A percentile compares a stretch with the other conserved stretches of the same genome.
phyloP scores from a whole-genome alignment of 495 filamentous ascomycete species.

The Trypethelium eluteriae region DNA sequence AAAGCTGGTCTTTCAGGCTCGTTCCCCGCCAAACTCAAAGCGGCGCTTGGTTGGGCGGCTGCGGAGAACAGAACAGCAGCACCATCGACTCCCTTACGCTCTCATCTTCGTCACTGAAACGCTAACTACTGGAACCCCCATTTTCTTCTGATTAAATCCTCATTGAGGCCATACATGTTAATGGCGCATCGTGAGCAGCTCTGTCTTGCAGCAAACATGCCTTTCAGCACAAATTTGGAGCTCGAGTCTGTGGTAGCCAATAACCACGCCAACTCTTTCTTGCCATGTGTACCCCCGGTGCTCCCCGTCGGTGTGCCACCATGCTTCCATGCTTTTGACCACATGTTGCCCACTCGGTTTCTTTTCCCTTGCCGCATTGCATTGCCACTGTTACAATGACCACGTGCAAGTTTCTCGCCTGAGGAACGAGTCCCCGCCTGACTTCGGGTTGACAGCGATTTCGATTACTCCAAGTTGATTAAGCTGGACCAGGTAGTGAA shows the following conservation, averaged over 20 bases:
- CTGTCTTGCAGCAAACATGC: too few species aligned
- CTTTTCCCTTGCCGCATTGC: neutral
- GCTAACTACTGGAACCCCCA: too few species aligned
- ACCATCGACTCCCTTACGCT: neutral
- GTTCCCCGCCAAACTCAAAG: conserved; percentile 11
- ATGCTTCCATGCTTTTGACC: neutral
- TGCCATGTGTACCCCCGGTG: too few species aligned
- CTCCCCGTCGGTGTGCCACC: too few species aligned
- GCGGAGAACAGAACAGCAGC: conserved; percentile 1
- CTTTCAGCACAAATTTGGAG: too few species aligned
- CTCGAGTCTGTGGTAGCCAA: too few species aligned
- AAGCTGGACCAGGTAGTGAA: too few species aligned
- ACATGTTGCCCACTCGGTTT: neutral
- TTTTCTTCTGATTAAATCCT: neutral
- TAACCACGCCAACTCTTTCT: too few species aligned
- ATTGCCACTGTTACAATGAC: neutral
- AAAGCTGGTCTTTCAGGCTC: conserved; percentile 2
- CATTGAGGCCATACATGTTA: too few species aligned
- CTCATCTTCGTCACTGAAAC: neutral
- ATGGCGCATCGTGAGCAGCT: too few species aligned
- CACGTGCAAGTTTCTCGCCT: neutral
- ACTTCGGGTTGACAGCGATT: too few species aligned
- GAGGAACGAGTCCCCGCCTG: neutral
- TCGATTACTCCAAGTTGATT: too few species aligned
- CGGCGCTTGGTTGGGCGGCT: conserved; percentile 10